Evolutionary conservation across 2,329 filamentous ascomycete genomes (phyloP).

Genomic region (Hypocrella siamensis): DNA sequence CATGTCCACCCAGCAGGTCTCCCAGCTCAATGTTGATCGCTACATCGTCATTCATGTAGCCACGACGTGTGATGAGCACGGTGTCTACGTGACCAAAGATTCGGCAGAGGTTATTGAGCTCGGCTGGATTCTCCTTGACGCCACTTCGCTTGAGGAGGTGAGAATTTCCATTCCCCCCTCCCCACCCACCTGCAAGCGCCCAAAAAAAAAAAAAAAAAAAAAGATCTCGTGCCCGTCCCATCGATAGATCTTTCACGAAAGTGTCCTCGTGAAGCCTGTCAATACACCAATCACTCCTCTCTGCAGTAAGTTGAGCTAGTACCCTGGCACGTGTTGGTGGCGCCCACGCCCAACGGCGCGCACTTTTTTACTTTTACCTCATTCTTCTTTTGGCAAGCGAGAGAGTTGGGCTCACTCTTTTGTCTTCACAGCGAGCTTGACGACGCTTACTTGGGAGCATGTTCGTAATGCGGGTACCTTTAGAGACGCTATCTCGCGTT

Average conservation of each 20-base stretch:
- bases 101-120: constrained; percentile 98
- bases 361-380: too few relatives aligned
- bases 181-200: constrained; percentile 1
- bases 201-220: too few relatives aligned
- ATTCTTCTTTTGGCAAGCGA: too few relatives aligned
- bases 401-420: too few relatives aligned
- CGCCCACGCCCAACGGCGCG: too few relatives aligned
- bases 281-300: constrained; percentile 97
- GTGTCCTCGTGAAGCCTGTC: constrained; percentile 91
- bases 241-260: constrained; percentile 75
- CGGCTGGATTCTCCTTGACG: constrained; percentile 91
- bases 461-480: constrained; percentile 95
- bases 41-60: constrained; percentile 98
- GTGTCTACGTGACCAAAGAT: constrained; percentile 98
- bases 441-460: constrained; percentile 97
- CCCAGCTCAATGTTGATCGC: constrained; percentile 68
- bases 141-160: constrained; percentile 87
- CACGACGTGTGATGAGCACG: constrained; percentile 97
- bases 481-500: constrained; percentile 88
- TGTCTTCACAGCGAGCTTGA: constrained; percentile 60
- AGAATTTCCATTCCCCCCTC: constrained; percentile 14
- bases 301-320: constrained; percentile 77
- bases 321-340: too few relatives aligned
- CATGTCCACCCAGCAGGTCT: constrained; percentile 25
- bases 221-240: too few relatives aligned